These are phyloP conservation scores for Hyaloscypha finlandica DNA, from an alignment of 495 filamentous ascomycete genomes.

Conservation along the genomic window DNA sequence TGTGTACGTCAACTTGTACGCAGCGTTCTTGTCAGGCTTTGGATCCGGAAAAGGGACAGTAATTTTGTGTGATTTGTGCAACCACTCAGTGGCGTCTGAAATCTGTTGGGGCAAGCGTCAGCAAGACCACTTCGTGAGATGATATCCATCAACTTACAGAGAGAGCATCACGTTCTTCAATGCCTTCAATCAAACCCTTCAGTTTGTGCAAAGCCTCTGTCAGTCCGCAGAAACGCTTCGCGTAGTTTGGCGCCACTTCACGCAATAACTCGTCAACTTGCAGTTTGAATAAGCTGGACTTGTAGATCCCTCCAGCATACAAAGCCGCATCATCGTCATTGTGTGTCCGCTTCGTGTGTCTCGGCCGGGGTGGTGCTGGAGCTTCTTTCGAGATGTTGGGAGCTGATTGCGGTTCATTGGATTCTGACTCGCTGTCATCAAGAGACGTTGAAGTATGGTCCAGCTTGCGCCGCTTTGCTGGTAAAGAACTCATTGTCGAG, in stretches of 20 bases:
- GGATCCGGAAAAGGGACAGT: slow-evolving; percentile 81
- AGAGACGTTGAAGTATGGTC: slow-evolving; percentile 31
- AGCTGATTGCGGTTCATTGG: slow-evolving; percentile 6
- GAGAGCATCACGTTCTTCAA: slow-evolving; percentile 39
- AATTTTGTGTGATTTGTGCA: slow-evolving; percentile 66
- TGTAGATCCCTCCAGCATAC: slow-evolving; percentile 45
- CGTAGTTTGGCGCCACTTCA: slow-evolving; percentile 68
- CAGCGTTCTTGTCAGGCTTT: slow-evolving; percentile 66
- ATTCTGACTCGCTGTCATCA: background rate
- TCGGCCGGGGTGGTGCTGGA: background rate
- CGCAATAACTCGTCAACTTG: slow-evolving; percentile 82
- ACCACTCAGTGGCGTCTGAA: slow-evolving; percentile 62
- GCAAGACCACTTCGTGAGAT: slow-evolving; percentile 20
- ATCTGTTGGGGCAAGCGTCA: slow-evolving; percentile 45
- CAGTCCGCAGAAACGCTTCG: slow-evolving; percentile 60
- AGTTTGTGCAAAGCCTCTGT: slow-evolving; percentile 71
- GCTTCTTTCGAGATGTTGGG: background rate
- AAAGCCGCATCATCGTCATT: slow-evolving; percentile 23
- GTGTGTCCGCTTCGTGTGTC: slow-evolving; percentile 10
- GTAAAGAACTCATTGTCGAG: slow-evolving; percentile 19
- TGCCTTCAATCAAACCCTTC: slow-evolving; percentile 72
- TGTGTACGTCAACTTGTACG: slow-evolving; percentile 78
- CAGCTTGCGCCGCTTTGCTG: slow-evolving; percentile 52
- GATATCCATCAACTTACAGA: background rate
- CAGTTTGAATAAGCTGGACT: slow-evolving; percentile 79